phyloP scores from a whole-genome alignment of 129 eudicot species.

The Oenanthe sinensis region DNA sequence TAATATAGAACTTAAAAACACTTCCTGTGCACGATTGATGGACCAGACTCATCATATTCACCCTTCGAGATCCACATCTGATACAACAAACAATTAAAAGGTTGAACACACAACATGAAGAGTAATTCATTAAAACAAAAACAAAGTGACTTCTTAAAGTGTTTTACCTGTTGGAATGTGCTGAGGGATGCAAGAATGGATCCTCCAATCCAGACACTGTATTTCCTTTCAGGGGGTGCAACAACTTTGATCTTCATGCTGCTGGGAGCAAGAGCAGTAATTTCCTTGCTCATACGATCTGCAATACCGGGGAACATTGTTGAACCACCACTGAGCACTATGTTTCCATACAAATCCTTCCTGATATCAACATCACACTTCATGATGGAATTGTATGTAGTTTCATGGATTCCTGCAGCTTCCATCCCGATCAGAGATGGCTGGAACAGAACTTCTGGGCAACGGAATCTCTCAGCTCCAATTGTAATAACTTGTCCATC shows the following conservation, averaged over 20 bases:
- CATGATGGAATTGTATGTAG: constrained; percentile 77
- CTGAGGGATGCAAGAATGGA: constrained; percentile 74
- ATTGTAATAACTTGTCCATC: constrained; percentile 72
- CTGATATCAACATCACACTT: constrained; percentile 79
- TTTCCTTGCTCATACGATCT: constrained; percentile 80
- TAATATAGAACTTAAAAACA: constrained; percentile 52
- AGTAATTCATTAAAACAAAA: not conserved
- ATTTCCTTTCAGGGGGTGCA: constrained; percentile 73
- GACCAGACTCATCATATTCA: constrained; percentile 73
- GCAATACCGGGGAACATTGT: constrained; percentile 82
- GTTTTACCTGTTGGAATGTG: constrained; percentile 73
- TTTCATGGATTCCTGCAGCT: constrained; percentile 74
- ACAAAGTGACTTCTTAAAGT: not conserved
- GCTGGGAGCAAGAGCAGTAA: constrained; percentile 77
- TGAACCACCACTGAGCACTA: constrained; percentile 74
- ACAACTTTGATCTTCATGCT: constrained; percentile 85
- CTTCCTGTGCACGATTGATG: constrained; percentile 80
- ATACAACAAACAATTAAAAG: not conserved
- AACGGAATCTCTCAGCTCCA: constrained; percentile 72
- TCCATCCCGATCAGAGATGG: constrained; percentile 70
- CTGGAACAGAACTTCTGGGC: constrained; percentile 78
- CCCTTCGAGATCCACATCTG: constrained; percentile 90
- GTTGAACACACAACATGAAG: not conserved
- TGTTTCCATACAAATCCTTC: constrained; percentile 71
- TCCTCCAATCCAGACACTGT: constrained; percentile 85